Base-by-base conservation (phyloP, 2,329 filamentous ascomycete genomes). In the Chaetomium sp. region DNA sequence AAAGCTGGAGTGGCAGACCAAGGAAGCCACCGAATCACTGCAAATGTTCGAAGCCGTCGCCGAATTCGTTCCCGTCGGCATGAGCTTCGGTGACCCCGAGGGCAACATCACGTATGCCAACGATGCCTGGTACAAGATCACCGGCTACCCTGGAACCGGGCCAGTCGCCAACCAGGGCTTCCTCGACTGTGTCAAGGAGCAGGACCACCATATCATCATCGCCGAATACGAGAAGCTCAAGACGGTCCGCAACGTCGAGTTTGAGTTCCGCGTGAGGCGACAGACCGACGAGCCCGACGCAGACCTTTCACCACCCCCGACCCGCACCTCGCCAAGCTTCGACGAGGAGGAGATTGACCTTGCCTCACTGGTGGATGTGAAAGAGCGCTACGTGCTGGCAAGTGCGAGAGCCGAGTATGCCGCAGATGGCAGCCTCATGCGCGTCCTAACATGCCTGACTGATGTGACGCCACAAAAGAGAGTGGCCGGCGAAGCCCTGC, bases 101-200 rank as follows among this genome's bases (percentile, higher is more conserved):
- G 90, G 89, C 13, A 83, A 84, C 47, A 84, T 92, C 64, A 85
- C 83, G 0, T 92, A 89, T 72, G 89, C 88, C 65, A 93, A 93
- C 71, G 85, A 90, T 57, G 86, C 87, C 9, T 92, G 82, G 79
- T 80, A 83, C 69, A 78, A 79, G 47, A 83, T 85, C 42, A 83
- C 81, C 1, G 81, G 82, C 1, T 77, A 79, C 55, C 73, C 78
- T 29, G 68, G 70, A 25, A 45, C 74, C 69, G 66, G 76, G 6
- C 67, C 67, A 4, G 64, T 72, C 45, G 47, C 58, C 27, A 66
- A 57, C 21, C 50, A 76, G 50, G 78, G 75, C 7, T 77, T 84
- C 53, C 70, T 83, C 7, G 75, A 78, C 6, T 80, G 76, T 23
- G 77, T 83, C 2, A 75, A 81, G 2, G 80, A 82, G 23, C 80